Base-by-base conservation (phyloP, 352 stramenopile genomes). In the Phytophthora sp. region DNA sequence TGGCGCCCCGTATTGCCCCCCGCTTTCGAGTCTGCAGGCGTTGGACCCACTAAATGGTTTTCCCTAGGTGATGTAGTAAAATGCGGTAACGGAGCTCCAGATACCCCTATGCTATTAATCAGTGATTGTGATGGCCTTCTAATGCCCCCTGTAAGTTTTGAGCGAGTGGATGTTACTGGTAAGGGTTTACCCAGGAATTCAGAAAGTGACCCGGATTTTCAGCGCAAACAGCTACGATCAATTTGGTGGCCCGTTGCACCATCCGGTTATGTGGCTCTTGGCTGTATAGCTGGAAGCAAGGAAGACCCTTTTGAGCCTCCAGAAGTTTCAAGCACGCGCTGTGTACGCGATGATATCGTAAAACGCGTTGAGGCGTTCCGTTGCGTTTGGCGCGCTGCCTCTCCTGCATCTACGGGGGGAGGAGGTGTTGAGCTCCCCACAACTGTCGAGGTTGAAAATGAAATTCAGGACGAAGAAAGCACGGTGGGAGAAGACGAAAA, bases 241-340 rank as follows among this genome's bases (percentile, higher is more conserved):
- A 51, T 96, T 27, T 96, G 88, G 88, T 94, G 84, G 82, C 88
- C 88, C 6, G 74, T 95, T 27, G 82, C 88, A 2, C 88, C 88
- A 1, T 68, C 83, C 15, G 88, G 87, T 0, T 96, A 94, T 30
- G 77, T 94, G 2, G 72, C 85, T 0, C 38, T 96, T 27, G 87
- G 88, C 0, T 95, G 87, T 31, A 41, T 96, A 6, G 85, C 85
- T 54, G 88, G 87, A 41, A 92, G 56, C 21, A 95, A 94, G 45
- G 84, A 93, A 32, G 74, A 90, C 20, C 84, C 87, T 5, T 91
- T 94, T 49, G 74, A 94, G 27, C 79, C 84, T 13, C 88, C 88
- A 21, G 57, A 81, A 4, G 26, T 89, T 1, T 67, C 73, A 1
- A 74, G 62, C 5, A 68, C 73, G 24, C 78, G 88, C 1, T 96